These are phyloP conservation scores for Fusarium brachygibbosum DNA, from an alignment of 2,329 filamentous ascomycete species.

Conservation along the genomic window DNA sequence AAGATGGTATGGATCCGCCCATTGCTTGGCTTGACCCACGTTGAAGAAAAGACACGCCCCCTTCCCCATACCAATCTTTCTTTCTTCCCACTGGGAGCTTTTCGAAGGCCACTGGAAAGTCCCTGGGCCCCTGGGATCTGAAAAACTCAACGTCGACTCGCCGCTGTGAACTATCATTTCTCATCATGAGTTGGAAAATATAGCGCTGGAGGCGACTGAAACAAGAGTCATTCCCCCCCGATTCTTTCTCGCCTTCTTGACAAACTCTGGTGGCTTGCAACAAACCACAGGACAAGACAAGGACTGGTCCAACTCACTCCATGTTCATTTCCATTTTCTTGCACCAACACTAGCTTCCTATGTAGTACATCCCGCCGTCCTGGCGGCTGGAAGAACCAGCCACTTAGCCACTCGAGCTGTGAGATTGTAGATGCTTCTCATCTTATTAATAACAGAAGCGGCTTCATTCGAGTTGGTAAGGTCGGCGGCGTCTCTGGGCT, in stretches of 20 bases:
- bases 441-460: slow-evolving; percentile 15
- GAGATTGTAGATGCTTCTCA: slow-evolving; percentile 5
- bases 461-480: slow-evolving; percentile 22
- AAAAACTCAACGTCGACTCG: slow-evolving; percentile 13
- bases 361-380: slow-evolving; percentile 18
- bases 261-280: not conserved
- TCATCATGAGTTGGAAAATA: slow-evolving; percentile 19
- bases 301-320: slow-evolving; percentile 12
- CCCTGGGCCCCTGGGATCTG: slow-evolving; percentile 2
- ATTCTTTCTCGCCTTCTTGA: not conserved
- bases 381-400: slow-evolving; percentile 24
- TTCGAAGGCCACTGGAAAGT: slow-evolving; percentile 11
- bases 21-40: slow-evolving; percentile 17
- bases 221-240: not conserved
- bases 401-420: slow-evolving; percentile 23
- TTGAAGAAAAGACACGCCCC: slow-evolving; percentile 13
- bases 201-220: slow-evolving; percentile 19
- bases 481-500: slow-evolving; percentile 10
- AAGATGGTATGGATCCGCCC: slow-evolving; percentile 10
- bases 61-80: slow-evolving; percentile 18
- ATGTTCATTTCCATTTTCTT: slow-evolving; percentile 19
- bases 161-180: slow-evolving; percentile 21
- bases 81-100: slow-evolving; percentile 11
- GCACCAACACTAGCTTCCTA: slow-evolving; percentile 18
- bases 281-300: slow-evolving; percentile 7